Base-by-base conservation (phyloP, 129 eudicot species). In the Lonicera japonica region DNA sequence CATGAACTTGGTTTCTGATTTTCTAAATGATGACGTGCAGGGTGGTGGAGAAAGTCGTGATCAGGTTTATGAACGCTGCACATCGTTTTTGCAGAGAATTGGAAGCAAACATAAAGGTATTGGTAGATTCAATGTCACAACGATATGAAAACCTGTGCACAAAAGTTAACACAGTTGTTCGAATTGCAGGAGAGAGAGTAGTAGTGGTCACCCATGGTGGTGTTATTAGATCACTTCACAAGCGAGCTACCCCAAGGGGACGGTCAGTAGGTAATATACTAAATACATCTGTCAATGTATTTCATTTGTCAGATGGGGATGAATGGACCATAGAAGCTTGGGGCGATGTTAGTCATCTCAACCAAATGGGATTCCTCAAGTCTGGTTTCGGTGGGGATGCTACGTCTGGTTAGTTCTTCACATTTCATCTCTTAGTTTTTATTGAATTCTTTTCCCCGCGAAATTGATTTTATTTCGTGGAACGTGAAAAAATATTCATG, bases 21-120 rank as follows among this genome's bases (percentile, higher is more conserved):
- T n/a, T n/a, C n/a, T n/a, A n/a, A n/a, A n/a, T n/a, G n/a, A n/a
- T n/a, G 2, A 62, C 46, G 23, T 69, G 68, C 78, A 91, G 97
- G 97, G 97, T 75, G 97, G 97, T 56, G 97, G 97, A 52, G 97
- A 91, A 79, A 91, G 97, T 61, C 66, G 74, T 0, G 79, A 77
- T 73, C 94, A 87, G 71, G 88, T 91, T 73, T 82, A 80, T 61
- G 48, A 74, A 56, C 95, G 97, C 14, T 66, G 88, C 80, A 87
- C 88, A 16, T 60, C 83, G 50, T 66, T 86, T 9, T 36, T 91
- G 66, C 86, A 84, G 67, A 77, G 77, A 25, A 91, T 91, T 55
- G 95, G 80, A 18, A 70, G 69, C 54, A 84, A 87, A 66, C 98
- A 92, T 71, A 74, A 19, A 85, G 98, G 98, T 88, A 69, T 48